Conservation (phyloP, 139 green algal species). For the Volvox africanus region DNA sequence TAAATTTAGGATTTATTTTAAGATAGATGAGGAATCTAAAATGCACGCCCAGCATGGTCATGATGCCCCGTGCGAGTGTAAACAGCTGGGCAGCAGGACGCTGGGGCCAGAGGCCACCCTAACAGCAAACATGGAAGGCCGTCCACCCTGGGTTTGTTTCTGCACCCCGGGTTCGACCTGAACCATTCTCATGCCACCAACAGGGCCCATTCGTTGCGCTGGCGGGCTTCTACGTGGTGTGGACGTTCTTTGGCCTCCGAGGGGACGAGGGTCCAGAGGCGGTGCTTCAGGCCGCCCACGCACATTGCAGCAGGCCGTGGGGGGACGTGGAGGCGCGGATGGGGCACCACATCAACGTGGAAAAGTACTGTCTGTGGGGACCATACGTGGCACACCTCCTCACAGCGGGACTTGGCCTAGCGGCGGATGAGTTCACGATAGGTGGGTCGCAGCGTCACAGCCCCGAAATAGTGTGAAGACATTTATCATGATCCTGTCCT, state of each 20-base stretch:
- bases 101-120: too few species aligned
- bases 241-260: conserved; percentile 72
- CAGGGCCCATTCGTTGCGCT: conserved; percentile 69
- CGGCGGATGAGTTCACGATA: conserved; percentile 60
- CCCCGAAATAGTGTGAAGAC: too few species aligned
- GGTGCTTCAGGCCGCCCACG: conserved; percentile 49
- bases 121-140: too few species aligned
- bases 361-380: conserved; percentile 88
- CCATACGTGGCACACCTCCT: conserved; percentile 82
- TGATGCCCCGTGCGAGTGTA: too few species aligned
- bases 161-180: too few species aligned
- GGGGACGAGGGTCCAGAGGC: conserved; percentile 46
- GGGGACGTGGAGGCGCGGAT: conserved; percentile 12
- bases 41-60: too few species aligned
- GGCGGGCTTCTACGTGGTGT: conserved; percentile 88
- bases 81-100: too few species aligned
- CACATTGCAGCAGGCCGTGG: conserved; percentile 69
- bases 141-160: too few species aligned
- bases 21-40: too few species aligned
- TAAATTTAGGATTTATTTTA: too few species aligned
- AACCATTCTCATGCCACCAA: too few species aligned
- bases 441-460: conserved; percentile 21
- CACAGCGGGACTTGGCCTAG: conserved; percentile 71
- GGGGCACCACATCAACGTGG: conserved; percentile 70
- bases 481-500: too few species aligned